A percentile compares a stretch with the other conserved stretches of the same genome.
Conservation (phyloP, 306 rosid species). For the Psophocarpus tetragonolobus region DNA sequence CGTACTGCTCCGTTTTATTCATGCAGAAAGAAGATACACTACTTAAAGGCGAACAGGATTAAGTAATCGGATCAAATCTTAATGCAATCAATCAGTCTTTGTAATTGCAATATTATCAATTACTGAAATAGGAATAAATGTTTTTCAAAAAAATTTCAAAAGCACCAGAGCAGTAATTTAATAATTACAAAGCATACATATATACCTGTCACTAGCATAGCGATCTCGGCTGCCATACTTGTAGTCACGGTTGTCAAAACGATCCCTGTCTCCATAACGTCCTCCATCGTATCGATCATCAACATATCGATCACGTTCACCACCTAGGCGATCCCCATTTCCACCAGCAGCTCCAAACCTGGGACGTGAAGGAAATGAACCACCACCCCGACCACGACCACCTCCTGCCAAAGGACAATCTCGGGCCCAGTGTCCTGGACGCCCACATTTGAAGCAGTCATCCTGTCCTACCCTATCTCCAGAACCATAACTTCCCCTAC, state of each 20-base stretch:
- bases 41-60: not conserved
- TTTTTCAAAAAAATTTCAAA: not conserved
- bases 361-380: constrained; percentile 78
- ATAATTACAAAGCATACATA: not conserved
- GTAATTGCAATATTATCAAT: not conserved
- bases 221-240: constrained; percentile 87
- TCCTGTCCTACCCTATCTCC: constrained; percentile 85
- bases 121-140: not conserved
- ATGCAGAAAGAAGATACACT: not conserved
- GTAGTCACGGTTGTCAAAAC: constrained; percentile 74
- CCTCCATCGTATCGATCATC: constrained; percentile 90
- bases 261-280: constrained; percentile 81
- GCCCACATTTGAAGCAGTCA: constrained; percentile 96
- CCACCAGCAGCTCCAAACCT: constrained; percentile 74
- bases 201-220: constrained; percentile 76
- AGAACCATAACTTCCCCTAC: constrained; percentile 71
- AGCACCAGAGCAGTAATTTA: not conserved
- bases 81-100: not conserved
- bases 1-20: not conserved
- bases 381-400: constrained; percentile 68
- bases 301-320: constrained; percentile 66
- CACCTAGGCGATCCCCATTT: constrained; percentile 75
- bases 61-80: not conserved
- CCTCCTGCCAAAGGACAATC: constrained; percentile 85
- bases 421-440: constrained; percentile 97